A percentile compares a stretch with the other conserved stretches of the same genome.
Conservation (phyloP, 73 alveolate genomes). For the Tetrahymena thermophila region DNA sequence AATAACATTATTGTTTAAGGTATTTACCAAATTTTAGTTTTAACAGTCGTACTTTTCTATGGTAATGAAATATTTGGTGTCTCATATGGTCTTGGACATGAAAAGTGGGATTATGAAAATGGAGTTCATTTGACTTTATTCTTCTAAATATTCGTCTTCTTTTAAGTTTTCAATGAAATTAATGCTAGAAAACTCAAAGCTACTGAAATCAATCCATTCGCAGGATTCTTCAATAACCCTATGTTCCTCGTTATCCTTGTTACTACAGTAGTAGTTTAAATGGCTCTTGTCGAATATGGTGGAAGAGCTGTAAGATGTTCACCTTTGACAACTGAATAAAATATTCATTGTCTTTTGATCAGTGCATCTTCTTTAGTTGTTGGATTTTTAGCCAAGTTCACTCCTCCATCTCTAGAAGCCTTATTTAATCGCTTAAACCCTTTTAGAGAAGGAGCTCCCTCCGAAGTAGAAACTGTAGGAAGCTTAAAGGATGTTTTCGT, state of each 20-base stretch:
- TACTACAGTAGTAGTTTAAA: conserved; percentile 66
- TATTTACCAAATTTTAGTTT: conserved; percentile 57
- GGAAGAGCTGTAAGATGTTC: conserved; percentile 75
- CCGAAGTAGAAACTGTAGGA: neutral
- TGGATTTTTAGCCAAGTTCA: conserved; percentile 47
- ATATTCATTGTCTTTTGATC: conserved; percentile 56
- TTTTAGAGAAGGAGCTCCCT: neutral
- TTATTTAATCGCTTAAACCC: neutral
- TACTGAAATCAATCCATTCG: conserved; percentile 77
- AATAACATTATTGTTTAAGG: conserved; percentile 70
- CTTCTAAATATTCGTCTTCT: conserved; percentile 78
- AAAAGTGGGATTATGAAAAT: conserved; percentile 33
- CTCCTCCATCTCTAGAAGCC: conserved; percentile 9
- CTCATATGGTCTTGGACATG: conserved; percentile 55
- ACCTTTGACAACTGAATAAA: conserved; percentile 63
- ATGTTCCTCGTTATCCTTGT: conserved; percentile 58
- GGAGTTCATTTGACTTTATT: conserved; percentile 75
- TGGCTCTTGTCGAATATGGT: conserved; percentile 68
- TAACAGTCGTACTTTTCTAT: conserved; percentile 56
- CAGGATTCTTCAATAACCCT: conserved; percentile 77
- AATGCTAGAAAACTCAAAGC: conserved; percentile 77
- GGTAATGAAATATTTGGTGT: conserved; percentile 66
- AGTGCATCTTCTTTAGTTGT: conserved; percentile 58
- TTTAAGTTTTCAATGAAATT: conserved; percentile 88
- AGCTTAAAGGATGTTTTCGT: neutral